Evolutionary conservation across 148 eudicot species (phyloP), one percentile per base, ranked within the genome.

Genomic region (Amaranthus hypochondriacus): DNA sequence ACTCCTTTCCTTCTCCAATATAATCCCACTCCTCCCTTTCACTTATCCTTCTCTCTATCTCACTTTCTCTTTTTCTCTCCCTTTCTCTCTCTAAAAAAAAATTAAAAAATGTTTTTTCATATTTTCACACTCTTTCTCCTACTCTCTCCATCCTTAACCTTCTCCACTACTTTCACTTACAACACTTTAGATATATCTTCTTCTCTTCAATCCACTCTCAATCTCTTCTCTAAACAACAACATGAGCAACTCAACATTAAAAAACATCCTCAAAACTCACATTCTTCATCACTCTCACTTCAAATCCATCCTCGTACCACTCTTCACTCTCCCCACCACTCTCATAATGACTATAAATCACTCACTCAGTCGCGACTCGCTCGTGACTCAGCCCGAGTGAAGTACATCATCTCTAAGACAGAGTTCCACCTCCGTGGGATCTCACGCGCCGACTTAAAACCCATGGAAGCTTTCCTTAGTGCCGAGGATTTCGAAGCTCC

Each of bases 341-440:
- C 55, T 13, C 74, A 80, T 75, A 50, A 60, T 0, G 80, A 85
- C 81, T 93, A 93, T 79, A 56, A 78, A 0, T 54, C 81, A 2
- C 81, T 93, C 6, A 89, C 92, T 0, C 76, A 68, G 28, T 74
- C 89, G 11, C 85, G 98, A 4, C 87, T 93, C 57, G 86, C 84
- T 3, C 94, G 97, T 9, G 98, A 93, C 87, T 43, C 85, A 0
- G 77, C 80, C 67, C 86, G 90, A 3, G 87, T 87, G 48, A 47
- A 74, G 52, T 84, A 88, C 0, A 57, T 89, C 51, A 3, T 43
- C 7, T 11, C 88, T 0, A 78, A 71, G 14, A 75, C 75, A 15
- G 78, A 85, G 4, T 72, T 81, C 14, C 54, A 79, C 3, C 49
- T 77, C 46, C 68, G 21, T 0, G 83, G 86, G 5, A 7, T 81